These are phyloP conservation scores for Erodium trifolium DNA, from an alignment of 441 rosid species.

Conservation along the genomic window DNA sequence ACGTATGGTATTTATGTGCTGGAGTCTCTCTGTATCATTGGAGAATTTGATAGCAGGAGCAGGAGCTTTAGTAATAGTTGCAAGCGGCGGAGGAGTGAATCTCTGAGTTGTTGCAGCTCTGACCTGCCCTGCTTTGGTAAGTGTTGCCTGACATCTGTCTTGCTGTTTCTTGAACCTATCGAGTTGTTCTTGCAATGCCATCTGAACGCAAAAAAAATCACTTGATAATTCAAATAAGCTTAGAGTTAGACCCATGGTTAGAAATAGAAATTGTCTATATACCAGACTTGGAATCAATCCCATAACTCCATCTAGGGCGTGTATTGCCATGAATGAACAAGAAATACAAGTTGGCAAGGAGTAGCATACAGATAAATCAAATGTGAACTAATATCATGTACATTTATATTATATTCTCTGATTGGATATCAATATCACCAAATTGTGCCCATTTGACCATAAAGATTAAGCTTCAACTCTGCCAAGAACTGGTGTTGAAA, in stretches of 20 bases:
- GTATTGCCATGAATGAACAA: too few relatives aligned
- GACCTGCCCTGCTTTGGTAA: conserved; percentile 36
- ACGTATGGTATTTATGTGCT: conserved; percentile 53
- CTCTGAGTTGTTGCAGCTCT: conserved; percentile 28
- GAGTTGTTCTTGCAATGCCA: conserved; percentile 51
- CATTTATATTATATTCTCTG: background rate
- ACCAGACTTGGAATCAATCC: background rate
- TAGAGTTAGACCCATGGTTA: background rate
- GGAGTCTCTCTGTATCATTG: conserved; percentile 68
- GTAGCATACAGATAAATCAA: too few relatives aligned
- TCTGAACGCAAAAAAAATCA: conserved; percentile 22
- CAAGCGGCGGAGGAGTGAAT: conserved; percentile 22
- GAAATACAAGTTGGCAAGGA: too few relatives aligned
- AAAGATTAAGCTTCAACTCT: background rate
- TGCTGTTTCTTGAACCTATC: conserved; percentile 66
- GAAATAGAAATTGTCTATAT: background rate
- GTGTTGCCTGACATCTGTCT: conserved; percentile 57
- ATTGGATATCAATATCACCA: background rate
- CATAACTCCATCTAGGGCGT: too few relatives aligned
- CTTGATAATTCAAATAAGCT: background rate
- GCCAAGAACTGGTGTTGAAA: background rate
- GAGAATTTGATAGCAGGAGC: conserved; percentile 62
- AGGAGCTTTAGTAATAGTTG: conserved; percentile 31
- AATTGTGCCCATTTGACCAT: background rate
- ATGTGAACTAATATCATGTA: too few relatives aligned